Conservation (phyloP, 2,329 filamentous ascomycete genomes). For the Hyphodiscus sp. region DNA sequence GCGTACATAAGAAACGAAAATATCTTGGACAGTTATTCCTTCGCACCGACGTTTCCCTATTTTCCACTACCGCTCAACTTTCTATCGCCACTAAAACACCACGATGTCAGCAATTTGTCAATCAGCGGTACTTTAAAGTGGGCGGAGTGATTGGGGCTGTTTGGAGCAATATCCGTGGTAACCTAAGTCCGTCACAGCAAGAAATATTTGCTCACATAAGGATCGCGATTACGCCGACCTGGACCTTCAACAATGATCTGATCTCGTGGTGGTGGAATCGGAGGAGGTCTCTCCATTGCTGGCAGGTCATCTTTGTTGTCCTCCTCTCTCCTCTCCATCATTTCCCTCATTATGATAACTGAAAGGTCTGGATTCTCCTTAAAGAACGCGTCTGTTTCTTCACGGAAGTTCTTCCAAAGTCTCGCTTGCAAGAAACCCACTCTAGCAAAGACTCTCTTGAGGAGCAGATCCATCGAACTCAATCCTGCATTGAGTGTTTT, state of each 20-base stretch:
- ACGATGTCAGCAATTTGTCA: too few relatives aligned
- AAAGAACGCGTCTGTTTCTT: conserved; percentile 38
- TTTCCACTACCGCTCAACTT: too few relatives aligned
- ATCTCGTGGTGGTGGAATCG: conserved; percentile 3
- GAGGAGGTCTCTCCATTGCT: conserved; percentile 27
- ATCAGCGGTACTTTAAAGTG: too few relatives aligned
- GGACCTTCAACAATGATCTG: conserved; percentile 1
- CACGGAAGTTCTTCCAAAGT: conserved; percentile 37
- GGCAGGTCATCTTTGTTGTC: conserved; percentile 35
- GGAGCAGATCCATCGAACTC: conserved; percentile 36
- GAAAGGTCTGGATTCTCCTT: conserved; percentile 40
- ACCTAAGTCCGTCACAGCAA: too few relatives aligned
- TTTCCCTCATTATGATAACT: conserved; percentile 42
- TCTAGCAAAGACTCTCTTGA: conserved; percentile 43
- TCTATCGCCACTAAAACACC: too few relatives aligned
- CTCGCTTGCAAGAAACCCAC: conserved; percentile 42
- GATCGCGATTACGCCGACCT: neutral
- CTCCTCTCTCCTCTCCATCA: conserved; percentile 37
- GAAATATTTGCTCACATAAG: neutral
- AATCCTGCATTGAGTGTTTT: conserved; percentile 38
- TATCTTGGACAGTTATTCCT: too few relatives aligned
- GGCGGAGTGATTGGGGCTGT: too few relatives aligned
- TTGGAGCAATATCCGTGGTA: too few relatives aligned
- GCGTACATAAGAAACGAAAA: too few relatives aligned
- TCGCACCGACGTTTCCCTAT: too few relatives aligned